Conservation (phyloP, 768 basidiomycete genomes). For the Russula lepida region DNA sequence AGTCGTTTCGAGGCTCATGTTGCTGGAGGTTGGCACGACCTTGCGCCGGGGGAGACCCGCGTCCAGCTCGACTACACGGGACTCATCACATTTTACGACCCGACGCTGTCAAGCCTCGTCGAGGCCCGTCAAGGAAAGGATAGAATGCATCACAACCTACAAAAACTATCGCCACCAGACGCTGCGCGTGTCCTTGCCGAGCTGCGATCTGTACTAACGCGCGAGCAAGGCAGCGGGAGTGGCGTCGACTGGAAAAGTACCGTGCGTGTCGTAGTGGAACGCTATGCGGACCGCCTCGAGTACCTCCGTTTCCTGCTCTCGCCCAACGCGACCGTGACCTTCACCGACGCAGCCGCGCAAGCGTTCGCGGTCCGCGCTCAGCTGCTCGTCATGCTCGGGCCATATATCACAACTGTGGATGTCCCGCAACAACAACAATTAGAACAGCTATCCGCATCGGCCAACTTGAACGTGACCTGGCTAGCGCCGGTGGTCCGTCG, state of each 20-base stretch:
- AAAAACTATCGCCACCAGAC: constrained; percentile 29
- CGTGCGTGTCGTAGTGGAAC: constrained; percentile 32
- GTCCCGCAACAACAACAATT: neutral
- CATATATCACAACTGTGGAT: constrained; percentile 24
- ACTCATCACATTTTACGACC: constrained; percentile 39
- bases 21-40: constrained; percentile 36
- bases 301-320: constrained; percentile 31
- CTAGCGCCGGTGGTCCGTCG: constrained; percentile 12
- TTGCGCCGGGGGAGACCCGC: constrained; percentile 37
- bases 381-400: constrained; percentile 23
- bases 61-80: constrained; percentile 36
- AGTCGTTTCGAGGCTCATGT: constrained; percentile 24
- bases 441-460: neutral
- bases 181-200: constrained; percentile 20
- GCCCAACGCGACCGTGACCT: constrained; percentile 16
- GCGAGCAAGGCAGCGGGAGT: constrained; percentile 22
- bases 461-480: constrained; percentile 12
- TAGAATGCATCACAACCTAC: constrained; percentile 31
- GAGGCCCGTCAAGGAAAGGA: constrained; percentile 26
- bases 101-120: constrained; percentile 31
- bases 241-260: constrained; percentile 38
- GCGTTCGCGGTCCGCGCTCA: constrained; percentile 3
- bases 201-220: constrained; percentile 26
- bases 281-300: constrained; percentile 37
- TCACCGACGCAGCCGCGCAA: neutral